Evolutionary conservation across 2,329 filamentous ascomycete species (phyloP), one percentile per base, ranked within the genome.

Genomic region (Alternaria triticimaculans): DNA sequence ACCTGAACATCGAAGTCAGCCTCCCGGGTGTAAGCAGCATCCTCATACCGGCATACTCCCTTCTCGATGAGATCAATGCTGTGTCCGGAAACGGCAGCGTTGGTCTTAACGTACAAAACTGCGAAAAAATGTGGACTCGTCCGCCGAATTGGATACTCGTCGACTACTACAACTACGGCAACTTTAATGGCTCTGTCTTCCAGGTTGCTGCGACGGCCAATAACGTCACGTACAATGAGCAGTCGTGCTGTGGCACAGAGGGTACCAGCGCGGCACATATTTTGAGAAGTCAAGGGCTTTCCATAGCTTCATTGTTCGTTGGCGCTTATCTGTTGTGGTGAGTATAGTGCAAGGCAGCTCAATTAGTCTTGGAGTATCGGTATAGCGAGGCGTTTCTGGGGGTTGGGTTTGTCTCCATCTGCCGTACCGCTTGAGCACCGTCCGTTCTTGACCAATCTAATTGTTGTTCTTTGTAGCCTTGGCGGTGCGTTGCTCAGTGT

Each of bases 1-100:
- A 97, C 77, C 86, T 97, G 62, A 97, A 97, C 78, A 86, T 90
- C 63, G 82, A 85, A 4, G 58, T 77, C n/a, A 45, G 25, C 4
- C 48, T 72, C 2, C 33, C 60, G 5, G 64, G 65, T 20, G 9
- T 41, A 37, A 87, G 89, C 82, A 28, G 44, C n/a, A 85, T 79
- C 30, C 66, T 80, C 10, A 70, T 80, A 14, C 78, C 78, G 0
- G 76, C 76, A 5, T 74, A 74, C 44, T 63, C 70, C 8, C 66
- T 72, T 1, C 66, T 80, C 5, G 64, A 73, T 14, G 49, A 75
- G 49, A 64, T 79, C 25, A 80, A 80, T 53, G 73, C 74, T 14
- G 73, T 65, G 1, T 64, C 67, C 0, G 74, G 76, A 7, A 73
- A 77, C 21, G 62, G 58, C 5, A 78, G 76, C 48, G 55, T 78